Evolutionary conservation across 164 flowering plant species (phyloP), one percentile per base, ranked within the genome.

Genomic region (Magnolia officinalis): DNA sequence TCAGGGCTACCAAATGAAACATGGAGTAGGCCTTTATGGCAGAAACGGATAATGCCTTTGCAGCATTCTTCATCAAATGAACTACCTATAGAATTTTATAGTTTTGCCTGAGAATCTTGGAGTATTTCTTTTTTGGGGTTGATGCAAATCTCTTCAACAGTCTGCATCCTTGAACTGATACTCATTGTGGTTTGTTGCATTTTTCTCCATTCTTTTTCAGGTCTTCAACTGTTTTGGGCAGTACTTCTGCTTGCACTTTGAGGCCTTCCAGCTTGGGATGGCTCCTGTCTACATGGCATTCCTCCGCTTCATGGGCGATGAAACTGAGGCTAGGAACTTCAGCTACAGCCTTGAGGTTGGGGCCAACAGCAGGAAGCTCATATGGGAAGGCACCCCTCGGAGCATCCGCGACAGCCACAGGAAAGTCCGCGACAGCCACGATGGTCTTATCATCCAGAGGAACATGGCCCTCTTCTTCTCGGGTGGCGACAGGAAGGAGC

Each of bases 261-360:
- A 89, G 71, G 90, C 90, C 18, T 89, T 89, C 72, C 90, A 86
- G 77, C 89, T 87, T 16, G 89, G 90, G 19, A 84, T 85, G 85
- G 90, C 92, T 49, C 90, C 90, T 23, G 90, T 89, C n/a, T 89
- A 86, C 82, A 89, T 87, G 91, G 91, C 90, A 23, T 89, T 89
- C 76, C 87, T 89, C 11, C 89, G 92, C 1, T 89, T 88, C 82
- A 89, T 89, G 90, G 92, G 92, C 31, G 92, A 89, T 52, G 92
- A 89, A 37, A 71, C 49, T 59, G 92, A 87, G 37, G 89, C 90
- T 14, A 75, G 86, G 66, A 85, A 79, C 65, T 87, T 58, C 69
- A 82, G 83, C 75, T 87, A 89, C 81, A 89, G 90, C 67, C 77
- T 89, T 26, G 90, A 89, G 72, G 89, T 89, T 37, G 91, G 90